Evolutionary conservation across 768 basidiomycete species (phyloP), one percentile per base, ranked within the genome.

Genomic region (Heimioporus sp.): DNA sequence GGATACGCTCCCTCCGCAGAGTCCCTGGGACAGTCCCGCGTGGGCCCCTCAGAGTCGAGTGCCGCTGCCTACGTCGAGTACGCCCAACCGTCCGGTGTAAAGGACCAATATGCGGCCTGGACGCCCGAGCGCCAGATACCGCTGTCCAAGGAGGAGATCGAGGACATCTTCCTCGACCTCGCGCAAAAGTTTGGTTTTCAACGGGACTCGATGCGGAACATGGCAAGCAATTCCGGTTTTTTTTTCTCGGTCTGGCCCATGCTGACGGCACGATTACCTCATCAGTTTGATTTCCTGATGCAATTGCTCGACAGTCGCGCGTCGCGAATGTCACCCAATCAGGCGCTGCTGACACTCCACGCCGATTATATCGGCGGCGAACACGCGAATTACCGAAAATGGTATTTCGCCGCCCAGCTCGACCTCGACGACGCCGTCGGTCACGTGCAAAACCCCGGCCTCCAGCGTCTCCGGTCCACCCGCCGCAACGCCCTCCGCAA

Each of bases 101-200:
- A 85, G 43, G 94, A 98, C 61, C 84, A 92, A 36, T 98, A 98
- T 65, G 90, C 96, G 0, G 93, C 96, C 1, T 99, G 97, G 97
- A 85, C 84, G 10, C 71, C 84, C 37, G 97, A 98, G 46, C 86
- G 90, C 13, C 85, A 90, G 59, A 97, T 98, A 55, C 96, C 96
- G n/a, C 76, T 99, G 13, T 95, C 93, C 17, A 98, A 98, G 76
- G 97, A 99, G 71, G 97, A 98, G 76, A 98, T 98, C 50, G 96
- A 98, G 69, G 97, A 99, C 66, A 92, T 99, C 45, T 92, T 98
- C 67, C 82, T 98, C 46, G 97, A 98, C 75, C 79, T 99, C 32
- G 87, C 93, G 24, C 94, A 98, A 78, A 99, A 98, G 73, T 99
- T 98, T 72, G 97, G 97, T 55, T 99, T 99, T 67, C 97, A 95